phyloP scores from a whole-genome alignment of 2,329 filamentous ascomycete genomes.

The Colletotrichum spinosum region DNA sequence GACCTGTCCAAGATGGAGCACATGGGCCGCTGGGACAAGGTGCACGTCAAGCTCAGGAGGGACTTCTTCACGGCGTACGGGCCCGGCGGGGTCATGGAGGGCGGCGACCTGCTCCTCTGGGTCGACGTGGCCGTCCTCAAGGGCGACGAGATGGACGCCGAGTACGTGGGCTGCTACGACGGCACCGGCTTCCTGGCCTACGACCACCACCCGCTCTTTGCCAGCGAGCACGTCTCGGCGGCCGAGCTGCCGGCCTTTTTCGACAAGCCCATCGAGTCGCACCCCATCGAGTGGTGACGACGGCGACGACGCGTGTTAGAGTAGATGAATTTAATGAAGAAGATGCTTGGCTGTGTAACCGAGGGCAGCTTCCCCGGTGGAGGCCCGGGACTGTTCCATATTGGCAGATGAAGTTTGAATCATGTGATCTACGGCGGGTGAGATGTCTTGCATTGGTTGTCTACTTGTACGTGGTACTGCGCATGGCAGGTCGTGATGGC shows the following conservation, averaged over 20 bases:
- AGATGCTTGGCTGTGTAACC: too few species aligned
- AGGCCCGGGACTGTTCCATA: too few species aligned
- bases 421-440: too few species aligned
- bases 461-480: rapidly evolving
- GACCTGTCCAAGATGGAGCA: slow-evolving; percentile 35
- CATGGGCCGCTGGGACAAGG: slow-evolving; percentile 29
- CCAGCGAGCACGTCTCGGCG: slow-evolving; percentile 10
- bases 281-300: slow-evolving; percentile 32
- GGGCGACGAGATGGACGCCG: slow-evolving; percentile 32
- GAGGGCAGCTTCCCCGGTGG: too few species aligned
- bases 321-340: neutral
- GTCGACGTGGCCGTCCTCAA: slow-evolving; percentile 30
- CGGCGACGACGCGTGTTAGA: neutral
- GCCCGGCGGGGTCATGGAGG: slow-evolving; percentile 31
- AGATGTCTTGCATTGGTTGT: too few species aligned
- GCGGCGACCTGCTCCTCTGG: slow-evolving; percentile 31
- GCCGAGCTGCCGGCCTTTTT: slow-evolving; percentile 25
- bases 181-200: slow-evolving; percentile 31
- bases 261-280: slow-evolving; percentile 19
- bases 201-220: slow-evolving; percentile 21
- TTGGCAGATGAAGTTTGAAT: too few species aligned
- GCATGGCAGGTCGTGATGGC: too few species aligned
- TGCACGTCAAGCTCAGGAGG: slow-evolving; percentile 32
- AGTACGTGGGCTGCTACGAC: slow-evolving; percentile 34
- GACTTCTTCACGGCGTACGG: slow-evolving; percentile 31